Evolutionary conservation across 106 monocot species (phyloP).

Genomic region (Chionographis japonica): DNA sequence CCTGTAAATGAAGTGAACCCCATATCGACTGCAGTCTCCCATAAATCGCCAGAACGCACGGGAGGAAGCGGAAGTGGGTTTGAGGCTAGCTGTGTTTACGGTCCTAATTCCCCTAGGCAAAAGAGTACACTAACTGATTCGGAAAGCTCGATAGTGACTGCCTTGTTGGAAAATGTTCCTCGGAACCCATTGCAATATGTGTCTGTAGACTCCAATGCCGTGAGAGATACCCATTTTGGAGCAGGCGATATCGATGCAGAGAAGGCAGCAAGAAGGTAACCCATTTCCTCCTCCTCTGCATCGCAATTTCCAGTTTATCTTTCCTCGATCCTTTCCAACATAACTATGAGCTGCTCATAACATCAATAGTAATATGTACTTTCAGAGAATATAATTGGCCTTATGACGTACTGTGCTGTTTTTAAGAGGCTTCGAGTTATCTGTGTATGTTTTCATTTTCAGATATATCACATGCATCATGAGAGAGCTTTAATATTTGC

Average conservation of each 20-base stretch:
- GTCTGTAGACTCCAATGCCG: slow-evolving; percentile 19
- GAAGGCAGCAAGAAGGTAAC: slow-evolving; percentile 65
- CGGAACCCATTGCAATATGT: slow-evolving; percentile 46
- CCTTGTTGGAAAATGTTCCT: slow-evolving; percentile 65
- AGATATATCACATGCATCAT: too few species aligned
- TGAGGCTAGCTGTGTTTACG: slow-evolving; percentile 61
- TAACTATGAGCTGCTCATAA: too few species aligned
- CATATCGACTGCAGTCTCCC: not conserved
- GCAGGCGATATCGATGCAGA: slow-evolving; percentile 26
- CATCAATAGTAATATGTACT: too few species aligned
- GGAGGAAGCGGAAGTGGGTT: slow-evolving; percentile 22
- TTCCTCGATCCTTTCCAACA: too few species aligned
- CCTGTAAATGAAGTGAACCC: slow-evolving; percentile 13
- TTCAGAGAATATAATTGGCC: too few species aligned
- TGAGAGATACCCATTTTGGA: slow-evolving; percentile 17
- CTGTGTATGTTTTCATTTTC: too few species aligned
- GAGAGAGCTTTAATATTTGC: too few species aligned
- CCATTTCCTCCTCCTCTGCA: not conserved
- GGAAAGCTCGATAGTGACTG: slow-evolving; percentile 62
- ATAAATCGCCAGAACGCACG: not conserved
- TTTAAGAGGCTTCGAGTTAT: too few species aligned
- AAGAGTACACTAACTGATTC: slow-evolving; percentile 42
- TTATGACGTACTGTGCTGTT: too few species aligned
- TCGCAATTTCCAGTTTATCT: not conserved
- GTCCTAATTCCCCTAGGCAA: slow-evolving; percentile 92